Base-by-base conservation (phyloP, 2,329 filamentous ascomycete species). In the Colletotrichum zoysiae region DNA sequence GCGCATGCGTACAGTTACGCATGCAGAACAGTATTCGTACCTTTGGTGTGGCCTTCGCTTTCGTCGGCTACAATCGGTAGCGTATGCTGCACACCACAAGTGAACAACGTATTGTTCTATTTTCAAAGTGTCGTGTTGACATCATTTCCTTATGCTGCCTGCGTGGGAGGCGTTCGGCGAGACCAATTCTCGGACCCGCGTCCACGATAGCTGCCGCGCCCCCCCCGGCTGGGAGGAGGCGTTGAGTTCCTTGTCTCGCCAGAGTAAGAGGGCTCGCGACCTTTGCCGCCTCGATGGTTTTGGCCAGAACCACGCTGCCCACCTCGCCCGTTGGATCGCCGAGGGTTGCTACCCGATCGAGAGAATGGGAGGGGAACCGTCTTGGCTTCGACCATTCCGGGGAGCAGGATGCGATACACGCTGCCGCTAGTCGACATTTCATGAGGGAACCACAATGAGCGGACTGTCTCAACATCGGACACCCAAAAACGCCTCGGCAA, bases 401-500 rank as follows among this genome's bases (percentile, higher is more conserved):
- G 85, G 11, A 87, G 79, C 16, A 77, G 74, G 42, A 87, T 79
- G 51, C 78, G 81, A 73, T 74, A 74, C 14, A 74, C 71, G 20
- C 58, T 71, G 57, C 73, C 62, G 35, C 61, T 70, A 23, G 53
- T n/a, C 1, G 76, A 75, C 44, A 76, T 71, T 23, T 78, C 76
- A 46, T 70, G 64, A 9, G 75, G 75, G 60, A 79, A 76, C 63
- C 62, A 73, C 40, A 79, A 70, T 2, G 74, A n/a, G 2, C 78
- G 76, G 46, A 73, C 75, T 33, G 74, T 80, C 23, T 79, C 83
- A 65, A 80, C 81, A 77, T 88, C 77, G 11, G 78, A 71, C 9
- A 89, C 79, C 40, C 83, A 77, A 51, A 90, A 85, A 74, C 83
- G 86, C 72, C 84, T 84, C 0, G 86, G 87, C 16, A 90, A 81